Conservation (phyloP, 169 alveolate species). For the Cyclospora cayetanensis region DNA sequence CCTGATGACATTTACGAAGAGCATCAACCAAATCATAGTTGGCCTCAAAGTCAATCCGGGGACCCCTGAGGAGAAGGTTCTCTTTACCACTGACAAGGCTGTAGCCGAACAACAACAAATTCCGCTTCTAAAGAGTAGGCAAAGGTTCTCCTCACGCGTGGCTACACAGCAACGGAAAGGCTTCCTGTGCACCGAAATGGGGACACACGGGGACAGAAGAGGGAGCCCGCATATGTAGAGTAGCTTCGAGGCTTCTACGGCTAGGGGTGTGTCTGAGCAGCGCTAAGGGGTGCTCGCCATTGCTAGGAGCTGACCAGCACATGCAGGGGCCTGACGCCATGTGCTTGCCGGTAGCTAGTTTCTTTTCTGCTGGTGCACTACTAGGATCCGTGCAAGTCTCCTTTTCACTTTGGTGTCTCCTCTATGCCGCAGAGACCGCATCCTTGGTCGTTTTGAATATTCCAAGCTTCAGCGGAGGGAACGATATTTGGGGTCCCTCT, state of each 20-base stretch:
- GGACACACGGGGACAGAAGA: too few species aligned
- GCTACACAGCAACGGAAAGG: too few species aligned
- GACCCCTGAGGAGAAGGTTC: conserved; percentile 28
- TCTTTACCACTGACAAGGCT: conserved; percentile 2
- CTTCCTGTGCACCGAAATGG: too few species aligned
- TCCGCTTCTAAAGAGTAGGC: conserved; percentile 42
- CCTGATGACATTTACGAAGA: background rate
- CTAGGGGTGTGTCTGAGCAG: too few species aligned
- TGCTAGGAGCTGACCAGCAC: too few species aligned
- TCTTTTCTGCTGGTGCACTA: background rate
- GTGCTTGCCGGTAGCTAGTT: background rate
- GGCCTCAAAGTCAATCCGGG: background rate
- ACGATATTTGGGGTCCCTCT: conserved; percentile 78
- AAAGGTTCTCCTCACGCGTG: too few species aligned
- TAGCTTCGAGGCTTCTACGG: too few species aligned
- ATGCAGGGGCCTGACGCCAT: too few species aligned
- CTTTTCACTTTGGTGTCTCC: background rate
- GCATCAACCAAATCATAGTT: conserved; percentile 13
- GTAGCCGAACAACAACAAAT: background rate
- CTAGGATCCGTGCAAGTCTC: background rate
- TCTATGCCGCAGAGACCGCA: conserved; percentile 55
- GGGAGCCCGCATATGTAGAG: too few species aligned
- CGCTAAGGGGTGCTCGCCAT: too few species aligned
- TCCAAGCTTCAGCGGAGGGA: conserved; percentile 82
- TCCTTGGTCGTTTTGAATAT: conserved; percentile 77